These are phyloP conservation scores for Trichocladium antarcticum DNA, from an alignment of 495 filamentous ascomycete species.

Conservation along the genomic window DNA sequence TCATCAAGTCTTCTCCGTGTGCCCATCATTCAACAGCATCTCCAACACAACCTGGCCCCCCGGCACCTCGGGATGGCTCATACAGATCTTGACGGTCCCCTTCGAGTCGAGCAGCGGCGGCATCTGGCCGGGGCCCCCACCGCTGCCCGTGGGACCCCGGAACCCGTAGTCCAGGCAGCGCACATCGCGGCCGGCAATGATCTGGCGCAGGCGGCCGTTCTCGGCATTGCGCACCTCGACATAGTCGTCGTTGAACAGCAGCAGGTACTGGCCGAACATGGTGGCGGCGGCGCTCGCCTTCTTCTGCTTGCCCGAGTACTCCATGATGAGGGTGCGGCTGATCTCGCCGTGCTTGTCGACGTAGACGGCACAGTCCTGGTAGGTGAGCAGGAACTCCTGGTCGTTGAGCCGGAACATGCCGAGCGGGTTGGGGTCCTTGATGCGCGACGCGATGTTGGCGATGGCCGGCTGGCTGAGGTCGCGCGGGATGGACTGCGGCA, in stretches of 20 bases:
- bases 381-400: conserved; percentile 84
- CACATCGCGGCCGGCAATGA: conserved; percentile 83
- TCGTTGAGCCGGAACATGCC: conserved; percentile 96
- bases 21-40: conserved; percentile 87
- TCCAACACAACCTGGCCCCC: conserved; percentile 80
- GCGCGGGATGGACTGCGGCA: conserved; percentile 70
- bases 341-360: conserved; percentile 98
- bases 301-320: conserved; percentile 85
- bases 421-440: conserved; percentile 69
- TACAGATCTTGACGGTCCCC: conserved; percentile 78
- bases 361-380: conserved; percentile 91
- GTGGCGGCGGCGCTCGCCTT: conserved; percentile 58
- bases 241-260: conserved; percentile 79
- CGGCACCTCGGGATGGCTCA: conserved; percentile 83
- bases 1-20: conserved; percentile 51
- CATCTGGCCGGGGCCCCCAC: conserved; percentile 2
- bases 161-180: conserved; percentile 79
- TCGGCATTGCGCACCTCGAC: conserved; percentile 95
- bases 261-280: conserved; percentile 69
- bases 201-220: conserved; percentile 85
- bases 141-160: conserved; percentile 40
- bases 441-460: conserved; percentile 65
- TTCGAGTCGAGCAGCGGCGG: too few relatives aligned
- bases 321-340: conserved; percentile 84
- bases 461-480: conserved; percentile 67